A percentile compares a stretch with the other conserved stretches of the same genome.
These are phyloP conservation scores for Tylopilus microsporus DNA, from an alignment of 1,284 basidiomycete species.

Conservation along the genomic window DNA sequence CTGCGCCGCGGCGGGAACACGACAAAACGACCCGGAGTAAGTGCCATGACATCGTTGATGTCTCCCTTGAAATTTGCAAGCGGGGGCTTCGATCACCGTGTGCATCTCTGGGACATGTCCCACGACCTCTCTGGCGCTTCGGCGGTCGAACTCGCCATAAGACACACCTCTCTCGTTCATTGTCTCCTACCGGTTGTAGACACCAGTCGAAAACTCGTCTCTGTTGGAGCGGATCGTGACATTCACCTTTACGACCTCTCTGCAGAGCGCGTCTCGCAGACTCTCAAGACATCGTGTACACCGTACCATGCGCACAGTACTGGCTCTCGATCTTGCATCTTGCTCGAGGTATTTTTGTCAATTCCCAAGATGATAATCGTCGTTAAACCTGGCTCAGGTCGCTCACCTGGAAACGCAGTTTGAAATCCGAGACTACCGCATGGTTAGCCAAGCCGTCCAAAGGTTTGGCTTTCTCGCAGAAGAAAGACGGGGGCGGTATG, in stretches of 20 bases:
- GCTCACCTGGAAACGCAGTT: conserved; percentile 50
- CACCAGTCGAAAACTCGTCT: conserved; percentile 44
- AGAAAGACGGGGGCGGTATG: conserved; percentile 40
- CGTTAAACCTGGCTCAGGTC: conserved; percentile 31
- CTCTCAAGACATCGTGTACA: conserved; percentile 41
- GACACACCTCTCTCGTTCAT: conserved; percentile 41
- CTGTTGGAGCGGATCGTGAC: conserved; percentile 45
- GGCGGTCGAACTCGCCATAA: conserved; percentile 35
- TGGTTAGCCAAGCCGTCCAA: conserved; percentile 33
- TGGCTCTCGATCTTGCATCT: conserved; percentile 35
- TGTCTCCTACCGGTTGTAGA: conserved; percentile 42
- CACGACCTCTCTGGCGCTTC: conserved; percentile 32
- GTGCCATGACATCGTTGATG: conserved; percentile 38
- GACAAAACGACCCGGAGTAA: conserved; percentile 38
- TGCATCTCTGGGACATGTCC: conserved; percentile 45
- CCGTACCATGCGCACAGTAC: conserved; percentile 43
- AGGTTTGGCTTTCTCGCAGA: conserved; percentile 42
- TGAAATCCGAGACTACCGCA: conserved; percentile 46
- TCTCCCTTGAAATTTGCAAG: conserved; percentile 42
- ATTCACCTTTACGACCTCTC: conserved; percentile 46
- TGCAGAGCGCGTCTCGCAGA: conserved; percentile 39
- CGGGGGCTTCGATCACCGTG: conserved; percentile 47
- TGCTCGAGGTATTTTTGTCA: conserved; percentile 39
- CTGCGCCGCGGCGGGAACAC: conserved; percentile 31
- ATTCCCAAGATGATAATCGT: background rate